These are phyloP conservation scores for Pseudonitzschia delicatissima DNA, from an alignment of 108 stramenopile genomes.

Conservation along the genomic window DNA sequence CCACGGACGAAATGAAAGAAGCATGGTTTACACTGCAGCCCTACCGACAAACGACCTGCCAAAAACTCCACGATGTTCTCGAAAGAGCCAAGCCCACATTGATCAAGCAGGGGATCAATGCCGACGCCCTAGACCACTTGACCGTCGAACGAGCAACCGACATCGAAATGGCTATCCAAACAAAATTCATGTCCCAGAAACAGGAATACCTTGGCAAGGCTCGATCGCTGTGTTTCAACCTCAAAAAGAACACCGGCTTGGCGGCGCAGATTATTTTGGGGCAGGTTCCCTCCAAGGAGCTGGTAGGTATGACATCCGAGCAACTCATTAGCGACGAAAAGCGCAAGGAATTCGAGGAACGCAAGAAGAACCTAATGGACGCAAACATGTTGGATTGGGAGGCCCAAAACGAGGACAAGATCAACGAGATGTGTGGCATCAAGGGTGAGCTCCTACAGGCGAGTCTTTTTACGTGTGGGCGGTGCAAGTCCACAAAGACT, in stretches of 20 bases:
- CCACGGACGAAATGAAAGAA: constrained; percentile 22
- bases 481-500: constrained; percentile 95
- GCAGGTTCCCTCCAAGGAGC: constrained; percentile 39
- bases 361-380: constrained; percentile 65
- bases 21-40: constrained; percentile 70
- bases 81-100: constrained; percentile 40
- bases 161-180: constrained; percentile 64
- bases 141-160: constrained; percentile 61
- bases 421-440: constrained; percentile 90
- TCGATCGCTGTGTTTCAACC: constrained; percentile 76
- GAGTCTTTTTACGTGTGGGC: constrained; percentile 86
- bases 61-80: constrained; percentile 64
- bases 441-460: constrained; percentile 85
- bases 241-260: constrained; percentile 77
- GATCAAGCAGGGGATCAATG: constrained; percentile 65
- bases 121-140: constrained; percentile 62
- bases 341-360: constrained; percentile 51
- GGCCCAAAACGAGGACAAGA: constrained; percentile 81
- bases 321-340: constrained; percentile 72
- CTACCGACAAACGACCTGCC: constrained; percentile 64
- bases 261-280: constrained; percentile 64
- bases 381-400: constrained; percentile 87
- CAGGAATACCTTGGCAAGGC: constrained; percentile 73
- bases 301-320: constrained; percentile 68
- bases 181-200: constrained; percentile 35